phyloP scores from a whole-genome alignment of 2,329 filamentous ascomycete species.

The Fusarium pseudograminearum region DNA sequence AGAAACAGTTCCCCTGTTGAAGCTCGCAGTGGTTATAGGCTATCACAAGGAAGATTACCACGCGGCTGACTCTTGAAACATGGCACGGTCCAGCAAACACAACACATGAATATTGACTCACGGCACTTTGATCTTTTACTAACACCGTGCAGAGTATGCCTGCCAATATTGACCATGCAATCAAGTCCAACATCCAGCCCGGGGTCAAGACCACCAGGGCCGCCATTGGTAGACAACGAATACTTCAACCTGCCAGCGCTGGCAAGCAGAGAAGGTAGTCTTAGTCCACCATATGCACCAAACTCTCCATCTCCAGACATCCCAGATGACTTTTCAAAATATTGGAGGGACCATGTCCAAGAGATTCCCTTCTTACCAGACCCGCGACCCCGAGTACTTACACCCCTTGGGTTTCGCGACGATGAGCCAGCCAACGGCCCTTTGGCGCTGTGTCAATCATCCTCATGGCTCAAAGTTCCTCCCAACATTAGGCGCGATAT shows the following conservation, averaged over 20 bases:
- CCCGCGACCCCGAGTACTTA: background rate
- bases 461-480: constrained; percentile 1
- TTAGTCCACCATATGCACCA: background rate
- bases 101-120: no score
- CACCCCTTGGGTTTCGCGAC: background rate
- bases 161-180: background rate
- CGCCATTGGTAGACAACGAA: background rate
- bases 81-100: background rate
- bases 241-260: background rate
- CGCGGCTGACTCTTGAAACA: background rate
- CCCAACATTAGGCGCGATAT: no score
- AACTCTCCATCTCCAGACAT: no score
- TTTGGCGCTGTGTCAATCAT: background rate
- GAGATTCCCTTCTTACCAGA: background rate
- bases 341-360: background rate
- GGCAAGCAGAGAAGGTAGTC: background rate
- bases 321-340: background rate
- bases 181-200: no score
- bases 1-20: background rate
- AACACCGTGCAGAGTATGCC: no score
- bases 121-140: no score
- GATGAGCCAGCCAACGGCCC: background rate
- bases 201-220: background rate
- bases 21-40: background rate
- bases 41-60: background rate